phyloP scores from a whole-genome alignment of 2,329 filamentous ascomycete species.

The Cladosporium sp. region DNA sequence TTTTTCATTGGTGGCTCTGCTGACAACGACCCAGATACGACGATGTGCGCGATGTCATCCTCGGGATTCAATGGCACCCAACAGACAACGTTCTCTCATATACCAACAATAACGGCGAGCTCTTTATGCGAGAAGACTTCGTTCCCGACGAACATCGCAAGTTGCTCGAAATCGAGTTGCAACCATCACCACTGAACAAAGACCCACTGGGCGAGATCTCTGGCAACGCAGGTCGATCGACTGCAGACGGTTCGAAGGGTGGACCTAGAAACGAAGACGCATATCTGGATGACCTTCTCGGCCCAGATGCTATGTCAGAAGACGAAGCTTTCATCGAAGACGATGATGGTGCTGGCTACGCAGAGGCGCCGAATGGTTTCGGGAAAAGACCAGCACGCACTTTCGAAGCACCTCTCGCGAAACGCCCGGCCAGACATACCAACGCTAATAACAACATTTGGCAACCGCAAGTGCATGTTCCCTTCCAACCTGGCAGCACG shows the following conservation, averaged over 20 bases:
- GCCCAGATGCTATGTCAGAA: conserved; percentile 53
- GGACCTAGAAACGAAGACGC: conserved; percentile 44
- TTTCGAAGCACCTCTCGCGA: conserved; percentile 41
- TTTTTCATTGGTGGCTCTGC: not conserved
- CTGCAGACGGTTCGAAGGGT: conserved; percentile 49
- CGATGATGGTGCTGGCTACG: conserved; percentile 90
- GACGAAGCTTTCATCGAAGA: conserved; percentile 77
- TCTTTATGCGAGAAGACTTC: conserved; percentile 78
- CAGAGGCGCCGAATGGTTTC: conserved; percentile 57
- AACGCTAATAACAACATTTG: conserved; percentile 39
- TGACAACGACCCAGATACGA: conserved; percentile 47
- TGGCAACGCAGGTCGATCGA: conserved; percentile 56
- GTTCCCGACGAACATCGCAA: conserved; percentile 47
- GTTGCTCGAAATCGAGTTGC: conserved; percentile 50
- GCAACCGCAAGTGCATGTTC: conserved; percentile 67
- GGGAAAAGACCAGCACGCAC: conserved; percentile 52
- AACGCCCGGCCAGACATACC: conserved; percentile 45
- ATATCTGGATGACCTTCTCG: conserved; percentile 78
- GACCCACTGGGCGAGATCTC: conserved; percentile 68
- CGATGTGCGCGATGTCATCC: conserved; percentile 66
- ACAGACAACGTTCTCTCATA: conserved; percentile 84
- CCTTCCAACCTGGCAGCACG: conserved; percentile 91
- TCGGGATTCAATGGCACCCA: conserved; percentile 87
- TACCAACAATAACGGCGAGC: conserved; percentile 85
- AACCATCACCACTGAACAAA: conserved; percentile 81